Base-by-base conservation (phyloP, 768 basidiomycete species). In the Amanita polypyramis region DNA sequence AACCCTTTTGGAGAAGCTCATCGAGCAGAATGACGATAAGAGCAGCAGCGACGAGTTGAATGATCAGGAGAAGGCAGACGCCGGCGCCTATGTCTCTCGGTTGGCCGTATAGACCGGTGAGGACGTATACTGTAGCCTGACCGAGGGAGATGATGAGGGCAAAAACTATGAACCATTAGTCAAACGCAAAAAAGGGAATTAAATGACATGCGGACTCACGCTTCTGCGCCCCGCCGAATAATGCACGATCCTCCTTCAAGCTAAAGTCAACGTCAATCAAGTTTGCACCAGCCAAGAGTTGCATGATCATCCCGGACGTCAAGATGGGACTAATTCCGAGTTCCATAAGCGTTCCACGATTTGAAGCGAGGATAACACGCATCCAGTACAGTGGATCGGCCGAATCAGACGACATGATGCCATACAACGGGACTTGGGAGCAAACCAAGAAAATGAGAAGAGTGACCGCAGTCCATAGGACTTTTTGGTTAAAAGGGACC, bases 241-340 rank as follows among this genome's bases (percentile, higher is more conserved):
- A 70, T 12, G 92, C 91, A 27, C 96, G 74, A 63, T 99, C 96
- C 65, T 99, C 96, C 75, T 98, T 97, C 60, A 99, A 70, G 49
- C 81, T 80, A 60, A 97, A 97, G 70, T 99, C 96, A 56, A 99
- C 89, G 47, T 99, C 95, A 60, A 99, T 89, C 60, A 99, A 73
- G 66, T 92, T 97, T 34, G 96, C 95, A 48, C 96, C 96, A 14
- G 95, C 93, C 52, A 99, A 76, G 37, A 99, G 83, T 68, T 99
- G 96, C 90, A 99, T 98, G 66, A 97, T 99, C 95, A 97, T 98
- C 60, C 96, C 96, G 44, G 86, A 89, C 8, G 96, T 99, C 63
- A 98, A 80, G 61, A 98, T 96, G 34, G 96, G 96, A 23, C 83
- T 94, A 58, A 98, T 98, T 51, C 96, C 95, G 52, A 99, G 81